These are phyloP conservation scores for Apiotrichum mycotoxinovorans DNA, from an alignment of 1,284 basidiomycete species.

Conservation along the genomic window DNA sequence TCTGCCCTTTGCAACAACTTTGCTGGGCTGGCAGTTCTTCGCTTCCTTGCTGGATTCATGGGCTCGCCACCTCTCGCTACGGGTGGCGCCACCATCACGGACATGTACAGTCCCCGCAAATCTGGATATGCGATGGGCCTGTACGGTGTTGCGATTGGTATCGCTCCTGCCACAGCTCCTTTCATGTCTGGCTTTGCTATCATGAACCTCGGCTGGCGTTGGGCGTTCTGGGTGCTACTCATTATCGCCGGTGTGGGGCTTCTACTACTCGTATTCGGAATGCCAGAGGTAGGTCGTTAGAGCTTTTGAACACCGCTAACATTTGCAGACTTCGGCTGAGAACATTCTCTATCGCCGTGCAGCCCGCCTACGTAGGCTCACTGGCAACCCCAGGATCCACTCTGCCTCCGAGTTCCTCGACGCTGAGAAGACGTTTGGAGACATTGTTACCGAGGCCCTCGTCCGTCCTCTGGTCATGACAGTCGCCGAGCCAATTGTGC, in stretches of 20 bases:
- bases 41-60: conserved; percentile 32
- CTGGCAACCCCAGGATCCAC: conserved; percentile 49
- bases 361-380: conserved; percentile 51
- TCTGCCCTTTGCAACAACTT: conserved; percentile 41
- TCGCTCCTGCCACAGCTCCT: conserved; percentile 48
- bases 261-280: conserved; percentile 57
- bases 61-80: conserved; percentile 31
- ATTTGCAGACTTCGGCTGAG: conserved; percentile 57
- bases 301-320: neutral
- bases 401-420: conserved; percentile 36
- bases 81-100: conserved; percentile 64
- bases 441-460: conserved; percentile 39
- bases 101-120: conserved; percentile 61
- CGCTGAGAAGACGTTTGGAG: conserved; percentile 24
- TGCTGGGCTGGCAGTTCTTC: conserved; percentile 39
- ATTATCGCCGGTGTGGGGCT: conserved; percentile 41
- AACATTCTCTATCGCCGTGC: conserved; percentile 62
- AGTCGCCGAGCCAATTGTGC: conserved; percentile 42
- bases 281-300: conserved; percentile 53
- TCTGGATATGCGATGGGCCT: conserved; percentile 64
- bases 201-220: conserved; percentile 46
- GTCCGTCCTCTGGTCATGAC: conserved; percentile 41
- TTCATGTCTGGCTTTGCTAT: conserved; percentile 54
- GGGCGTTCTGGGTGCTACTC: conserved; percentile 44
- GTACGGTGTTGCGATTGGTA: conserved; percentile 54